Evolutionary conservation across 1,139 yeast genomes (phyloP), one percentile per base, ranked within the genome.

Genomic region (Hyphopichia pseudoburtonii): DNA sequence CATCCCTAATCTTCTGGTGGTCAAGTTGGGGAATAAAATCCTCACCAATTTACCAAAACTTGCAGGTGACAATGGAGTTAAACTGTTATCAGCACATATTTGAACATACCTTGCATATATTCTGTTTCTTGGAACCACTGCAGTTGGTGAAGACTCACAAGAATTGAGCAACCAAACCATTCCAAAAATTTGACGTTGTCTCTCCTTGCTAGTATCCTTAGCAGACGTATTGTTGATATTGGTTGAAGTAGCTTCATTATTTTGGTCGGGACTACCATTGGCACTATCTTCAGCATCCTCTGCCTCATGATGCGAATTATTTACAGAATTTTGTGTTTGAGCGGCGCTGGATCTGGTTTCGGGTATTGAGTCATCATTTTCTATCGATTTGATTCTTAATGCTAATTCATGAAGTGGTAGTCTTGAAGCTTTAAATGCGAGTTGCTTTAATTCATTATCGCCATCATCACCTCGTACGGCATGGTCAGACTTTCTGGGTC

Each of bases 11-110:
- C 97, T 73, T 48, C 97, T 74, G 0, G 96, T 86, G 23, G 86
- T 82, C 45, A 88, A 68, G 39, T 71, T 72, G 2, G 96, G 96
- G 52, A 79, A 88, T 11, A 84, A 64, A 7, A 83, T 69, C 43
- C 86, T 74, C 10, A 89, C 90, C 32, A 89, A 66, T 54, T 87
- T 87, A 14, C 97, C 97, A 57, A 89, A 81, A 10, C 90, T 81
- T 1, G 96, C 96, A 12, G 95, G 95, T 19, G 88, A 81, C 38
- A 89, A 62, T 1, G 96, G 95, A 40, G 78, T 75, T 31, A 88
- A 56, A 11, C 73, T 73, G 54, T 76, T 71, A 33, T 78, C 80
- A 10, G 87, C 82, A 58, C 96, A 89, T 8, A 82, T 55, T 17
- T 79, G 79, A 14, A 80, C 89, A 54, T 89, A 90, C 37, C 86